Evolutionary conservation across 2,329 filamentous ascomycete genomes (phyloP), one percentile per base, ranked within the genome.

Genomic region (Fusarium torreyae): DNA sequence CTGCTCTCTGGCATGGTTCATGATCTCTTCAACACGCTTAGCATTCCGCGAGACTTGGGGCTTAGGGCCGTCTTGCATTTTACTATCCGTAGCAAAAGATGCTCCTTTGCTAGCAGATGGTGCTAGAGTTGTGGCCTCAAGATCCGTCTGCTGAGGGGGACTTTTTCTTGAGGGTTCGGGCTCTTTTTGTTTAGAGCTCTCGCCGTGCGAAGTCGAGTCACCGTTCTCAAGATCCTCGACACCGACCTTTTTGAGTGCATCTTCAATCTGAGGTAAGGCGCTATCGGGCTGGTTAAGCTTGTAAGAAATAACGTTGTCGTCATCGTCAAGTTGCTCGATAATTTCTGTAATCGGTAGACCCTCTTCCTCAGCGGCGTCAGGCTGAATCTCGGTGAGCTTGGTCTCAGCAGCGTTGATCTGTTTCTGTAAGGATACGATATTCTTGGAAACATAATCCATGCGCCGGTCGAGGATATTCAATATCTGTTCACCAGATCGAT

Each of bases 381-480:
- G 87, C 24, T 89, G 85, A 57, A 85, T 87, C 11, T 88, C 88
- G 17, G 89, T 88, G 49, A 95, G 82, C 74, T 91, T 91, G 65
- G 90, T 86, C 78, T 97, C 90, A 8, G 89, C 89, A 2, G 84
- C 80, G 62, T 89, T 86, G 20, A 97, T 82, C 73, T 94, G 90
- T 75, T 91, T 94, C 76, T 92, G 88, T 58, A 97, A 82, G 1
- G 89, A 91, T 49, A 86, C 81, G 56, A 95, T 87, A 79, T 97
- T 98, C 76, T 91, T 89, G 75, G 90, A 88, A 57, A 98, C 94
- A 78, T 98, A 98, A 78, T 98, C 94, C 76, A 97, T 88, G 42
- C 96, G 88, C 60, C 93, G 89, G 76, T 89, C 73, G 82, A 88
- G 71, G 17, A 90, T 77, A 59, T 88, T 89, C 62, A 94, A 82